Evolutionary conservation across 202 grass and related monocot genomes (phyloP).

Genomic region (Saccharum hybrid): DNA sequence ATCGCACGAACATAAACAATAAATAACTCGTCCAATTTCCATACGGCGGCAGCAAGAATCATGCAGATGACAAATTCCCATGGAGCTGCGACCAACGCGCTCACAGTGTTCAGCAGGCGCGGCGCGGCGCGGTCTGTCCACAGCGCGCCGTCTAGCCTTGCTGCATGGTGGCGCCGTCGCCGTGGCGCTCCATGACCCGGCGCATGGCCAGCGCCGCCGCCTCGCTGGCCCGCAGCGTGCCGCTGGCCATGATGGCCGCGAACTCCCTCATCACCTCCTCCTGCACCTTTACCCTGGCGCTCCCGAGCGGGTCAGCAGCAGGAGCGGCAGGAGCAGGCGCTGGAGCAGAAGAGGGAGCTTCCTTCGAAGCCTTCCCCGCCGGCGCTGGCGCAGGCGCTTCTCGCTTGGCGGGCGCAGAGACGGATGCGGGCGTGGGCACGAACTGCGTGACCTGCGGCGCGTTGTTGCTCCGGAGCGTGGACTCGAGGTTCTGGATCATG

Average conservation of each 20-base stretch:
- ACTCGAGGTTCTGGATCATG: slow-evolving; percentile 79
- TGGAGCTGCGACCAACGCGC: not conserved
- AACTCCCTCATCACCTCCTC: slow-evolving; percentile 88
- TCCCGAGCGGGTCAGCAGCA: slow-evolving; percentile 50
- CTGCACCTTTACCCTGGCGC: slow-evolving; percentile 62
- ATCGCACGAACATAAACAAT: not conserved
- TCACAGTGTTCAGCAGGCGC: not conserved
- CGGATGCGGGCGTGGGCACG: slow-evolving; percentile 26
- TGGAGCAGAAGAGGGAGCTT: not conserved
- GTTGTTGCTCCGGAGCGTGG: slow-evolving; percentile 48
- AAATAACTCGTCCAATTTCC: not conserved
- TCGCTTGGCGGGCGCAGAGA: too few relatives aligned
- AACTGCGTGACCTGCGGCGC: slow-evolving; percentile 64
- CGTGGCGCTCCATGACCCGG: slow-evolving; percentile 77
- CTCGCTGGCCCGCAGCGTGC: slow-evolving; percentile 67
- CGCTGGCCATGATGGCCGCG: slow-evolving; percentile 76
- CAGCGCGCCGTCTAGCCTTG: slow-evolving; percentile 31
- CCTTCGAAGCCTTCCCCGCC: not conserved
- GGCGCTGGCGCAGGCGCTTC: not conserved
- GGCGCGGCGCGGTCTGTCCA: too few relatives aligned
- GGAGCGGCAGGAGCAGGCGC: not conserved
- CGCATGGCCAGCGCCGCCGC: slow-evolving; percentile 71
- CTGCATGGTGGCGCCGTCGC: slow-evolving; percentile 45
- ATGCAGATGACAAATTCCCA: not conserved
- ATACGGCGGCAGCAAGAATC: not conserved